Conservation (phyloP, 2,329 filamentous ascomycete species). For the Cadophora luteo-olivacea region DNA sequence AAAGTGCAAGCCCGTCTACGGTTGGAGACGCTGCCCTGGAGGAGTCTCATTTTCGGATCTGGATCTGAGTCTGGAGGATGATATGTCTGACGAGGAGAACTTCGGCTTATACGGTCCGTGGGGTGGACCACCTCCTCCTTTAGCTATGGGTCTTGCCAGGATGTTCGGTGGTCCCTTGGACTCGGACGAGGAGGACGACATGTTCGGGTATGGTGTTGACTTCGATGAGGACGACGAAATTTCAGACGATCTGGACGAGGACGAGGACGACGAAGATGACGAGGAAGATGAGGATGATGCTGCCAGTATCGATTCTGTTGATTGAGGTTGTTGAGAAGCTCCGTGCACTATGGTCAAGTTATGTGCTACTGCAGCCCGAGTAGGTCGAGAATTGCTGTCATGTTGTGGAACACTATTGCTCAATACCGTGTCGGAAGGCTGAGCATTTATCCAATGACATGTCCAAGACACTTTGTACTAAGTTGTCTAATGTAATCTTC, state of each 20-base stretch:
- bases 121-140: neutral
- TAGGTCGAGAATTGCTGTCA: too few relatives aligned
- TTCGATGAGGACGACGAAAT: neutral
- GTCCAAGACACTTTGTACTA: too few relatives aligned
- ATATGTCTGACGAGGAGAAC: conserved; percentile 6
- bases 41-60: conserved; percentile 11
- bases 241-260: neutral
- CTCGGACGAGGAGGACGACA: neutral
- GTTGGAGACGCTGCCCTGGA: conserved; percentile 31
- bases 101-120: conserved; percentile 2
- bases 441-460: too few relatives aligned
- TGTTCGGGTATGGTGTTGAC: conserved; percentile 3
- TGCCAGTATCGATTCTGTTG: conserved; percentile 13
- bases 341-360: neutral
- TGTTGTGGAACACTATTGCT: neutral
- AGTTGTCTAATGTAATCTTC: too few relatives aligned
- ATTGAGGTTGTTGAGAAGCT: neutral
- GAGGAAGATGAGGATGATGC: neutral
- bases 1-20: conserved; percentile 27
- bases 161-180: conserved; percentile 1
- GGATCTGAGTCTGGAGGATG: conserved; percentile 17
- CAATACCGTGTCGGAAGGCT: neutral
- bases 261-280: neutral
- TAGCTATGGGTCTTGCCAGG: neutral
- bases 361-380: neutral